A percentile compares a stretch with the other conserved stretches of the same genome.
Evolutionary conservation across 1,284 basidiomycete species (phyloP).

Genomic region (Cutaneotrichosporon mucoides): DNA sequence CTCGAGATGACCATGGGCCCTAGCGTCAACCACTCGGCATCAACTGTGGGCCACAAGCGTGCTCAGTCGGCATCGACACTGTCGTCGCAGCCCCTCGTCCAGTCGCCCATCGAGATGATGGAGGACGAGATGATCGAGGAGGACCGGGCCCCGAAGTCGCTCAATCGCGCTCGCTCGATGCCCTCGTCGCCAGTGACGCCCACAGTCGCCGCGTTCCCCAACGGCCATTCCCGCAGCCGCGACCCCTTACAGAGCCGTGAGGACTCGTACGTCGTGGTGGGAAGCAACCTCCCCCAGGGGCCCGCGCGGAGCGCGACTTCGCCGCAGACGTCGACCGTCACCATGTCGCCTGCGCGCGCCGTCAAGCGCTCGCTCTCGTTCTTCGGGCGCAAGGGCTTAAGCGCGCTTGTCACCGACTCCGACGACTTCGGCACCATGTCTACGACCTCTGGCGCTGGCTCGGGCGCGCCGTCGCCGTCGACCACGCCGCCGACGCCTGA

Average conservation of each 20-base stretch:
- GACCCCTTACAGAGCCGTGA: too few species aligned
- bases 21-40: too few species aligned
- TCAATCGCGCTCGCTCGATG: constrained; percentile 2
- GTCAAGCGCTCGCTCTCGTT: constrained; percentile 12
- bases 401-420: background rate
- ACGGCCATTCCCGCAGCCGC: too few species aligned
- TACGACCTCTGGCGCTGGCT: background rate
- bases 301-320: too few species aligned
- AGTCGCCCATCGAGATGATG: background rate
- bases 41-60: background rate
- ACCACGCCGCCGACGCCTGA: constrained; percentile 2
- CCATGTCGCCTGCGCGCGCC: background rate
- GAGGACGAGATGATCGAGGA: background rate
- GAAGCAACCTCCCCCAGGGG: too few species aligned
- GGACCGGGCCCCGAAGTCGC: background rate
- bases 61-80: background rate
- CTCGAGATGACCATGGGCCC: constrained; percentile 2
- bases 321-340: background rate
- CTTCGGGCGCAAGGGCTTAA: constrained; percentile 5
- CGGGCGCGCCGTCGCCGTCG: background rate
- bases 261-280: too few species aligned
- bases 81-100: background rate
- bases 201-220: background rate
- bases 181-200: constrained; percentile 1
- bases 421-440: background rate